A percentile compares a stretch with the other conserved stretches of the same genome.
Conservation (phyloP, 2,329 filamentous ascomycete species). For the Venturia pyrina region DNA sequence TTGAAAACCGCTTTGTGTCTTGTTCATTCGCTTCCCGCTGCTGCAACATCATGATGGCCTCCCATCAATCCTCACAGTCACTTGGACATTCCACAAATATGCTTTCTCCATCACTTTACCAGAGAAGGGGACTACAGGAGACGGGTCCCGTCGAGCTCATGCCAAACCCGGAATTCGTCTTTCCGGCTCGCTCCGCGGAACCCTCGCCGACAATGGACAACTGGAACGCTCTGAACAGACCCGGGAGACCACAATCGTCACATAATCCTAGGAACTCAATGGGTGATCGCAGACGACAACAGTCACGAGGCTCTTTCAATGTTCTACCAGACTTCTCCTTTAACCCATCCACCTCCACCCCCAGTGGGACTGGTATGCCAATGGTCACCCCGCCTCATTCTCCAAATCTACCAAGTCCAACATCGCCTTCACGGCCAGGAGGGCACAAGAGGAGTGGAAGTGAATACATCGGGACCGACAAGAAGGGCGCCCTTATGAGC, state of each 20-base stretch:
- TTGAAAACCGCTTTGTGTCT: not conserved
- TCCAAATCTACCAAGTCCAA: conserved; percentile 24
- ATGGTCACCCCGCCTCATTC: conserved; percentile 28
- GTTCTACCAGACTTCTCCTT: conserved; percentile 40
- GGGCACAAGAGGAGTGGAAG: conserved; percentile 65
- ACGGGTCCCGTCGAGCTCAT: conserved; percentile 27
- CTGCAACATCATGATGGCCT: not conserved
- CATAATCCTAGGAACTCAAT: conserved; percentile 22
- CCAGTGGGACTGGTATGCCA: conserved; percentile 17
- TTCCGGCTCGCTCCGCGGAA: conserved; percentile 28
- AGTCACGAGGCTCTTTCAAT: conserved; percentile 31
- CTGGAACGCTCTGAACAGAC: conserved; percentile 21
- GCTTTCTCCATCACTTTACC: conserved; percentile 5
- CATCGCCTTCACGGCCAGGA: conserved; percentile 43
- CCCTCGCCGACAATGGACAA: conserved; percentile 15
- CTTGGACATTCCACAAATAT: not conserved
- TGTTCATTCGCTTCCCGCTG: not conserved
- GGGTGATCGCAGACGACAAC: conserved; percentile 23
- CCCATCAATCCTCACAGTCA: not conserved
- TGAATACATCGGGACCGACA: conserved; percentile 73
- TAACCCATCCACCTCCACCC: conserved; percentile 33
- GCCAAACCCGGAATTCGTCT: conserved; percentile 39
- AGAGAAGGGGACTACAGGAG: conserved; percentile 5
- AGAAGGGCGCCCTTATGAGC: conserved; percentile 47
- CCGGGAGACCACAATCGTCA: conserved; percentile 25